Conservation (phyloP, 352 stramenopile genomes). For the Phytophthora palmivora region DNA sequence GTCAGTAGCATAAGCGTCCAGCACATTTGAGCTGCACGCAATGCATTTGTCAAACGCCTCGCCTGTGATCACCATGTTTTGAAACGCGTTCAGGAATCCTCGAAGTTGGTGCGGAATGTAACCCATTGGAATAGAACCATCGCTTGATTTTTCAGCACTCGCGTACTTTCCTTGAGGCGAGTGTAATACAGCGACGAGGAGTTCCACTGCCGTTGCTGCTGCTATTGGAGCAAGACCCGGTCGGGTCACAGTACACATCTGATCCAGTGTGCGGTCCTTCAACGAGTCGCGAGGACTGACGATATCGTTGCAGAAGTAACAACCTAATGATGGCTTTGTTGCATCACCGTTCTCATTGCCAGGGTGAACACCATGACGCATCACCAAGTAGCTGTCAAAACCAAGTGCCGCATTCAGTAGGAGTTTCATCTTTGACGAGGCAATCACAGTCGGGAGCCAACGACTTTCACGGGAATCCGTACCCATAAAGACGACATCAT, state of each 20-base stretch:
- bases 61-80: constrained; percentile 80
- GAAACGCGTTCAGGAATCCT: constrained; percentile 95
- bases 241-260: constrained; percentile 99
- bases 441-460: constrained; percentile 98
- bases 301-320: constrained; percentile 99
- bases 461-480: constrained; percentile 98
- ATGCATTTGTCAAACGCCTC: constrained; percentile 96
- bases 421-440: constrained; percentile 92
- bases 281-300: constrained; percentile 97
- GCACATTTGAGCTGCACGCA: constrained; percentile 91
- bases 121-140: constrained; percentile 67
- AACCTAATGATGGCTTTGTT: constrained; percentile 78
- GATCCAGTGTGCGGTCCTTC: constrained; percentile 97
- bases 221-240: constrained; percentile 95
- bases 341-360: constrained; percentile 7
- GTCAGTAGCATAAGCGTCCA: constrained; percentile 84
- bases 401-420: constrained; percentile 84
- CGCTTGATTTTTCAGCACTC: constrained; percentile 60
- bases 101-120: constrained; percentile 96
- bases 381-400: constrained; percentile 98
- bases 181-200: constrained; percentile 96
- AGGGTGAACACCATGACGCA: constrained; percentile 93
- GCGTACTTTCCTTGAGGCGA: constrained; percentile 84
- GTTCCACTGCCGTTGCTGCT: constrained; percentile 94
- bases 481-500: constrained; percentile 97